phyloP scores from a whole-genome alignment of 257 asterid genomes.

The Capsicum chinense region DNA sequence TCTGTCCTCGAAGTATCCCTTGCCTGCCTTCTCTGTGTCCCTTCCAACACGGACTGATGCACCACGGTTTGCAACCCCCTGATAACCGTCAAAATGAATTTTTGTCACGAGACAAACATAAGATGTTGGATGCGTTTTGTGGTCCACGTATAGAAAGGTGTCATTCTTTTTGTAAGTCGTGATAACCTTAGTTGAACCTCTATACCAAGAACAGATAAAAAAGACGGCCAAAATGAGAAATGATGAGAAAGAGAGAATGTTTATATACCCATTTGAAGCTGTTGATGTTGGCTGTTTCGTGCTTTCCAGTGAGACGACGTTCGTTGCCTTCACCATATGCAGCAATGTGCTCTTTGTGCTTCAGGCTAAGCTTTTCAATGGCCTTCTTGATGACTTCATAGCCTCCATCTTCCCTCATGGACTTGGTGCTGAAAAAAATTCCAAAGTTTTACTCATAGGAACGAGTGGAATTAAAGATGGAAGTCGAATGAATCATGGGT shows the following conservation, averaged over 20 bases:
- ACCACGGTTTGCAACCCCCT: conserved; percentile 99
- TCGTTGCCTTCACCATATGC: conserved; percentile 97
- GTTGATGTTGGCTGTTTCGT: conserved; percentile 79
- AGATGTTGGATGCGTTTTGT: neutral
- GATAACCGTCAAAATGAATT: neutral
- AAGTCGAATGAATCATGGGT: neutral
- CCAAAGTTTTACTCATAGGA: neutral
- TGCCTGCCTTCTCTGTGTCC: conserved; percentile 88
- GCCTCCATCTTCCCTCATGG: conserved; percentile 88
- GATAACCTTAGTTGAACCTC: neutral
- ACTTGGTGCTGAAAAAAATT: conserved; percentile 61
- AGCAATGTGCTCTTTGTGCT: conserved; percentile 90
- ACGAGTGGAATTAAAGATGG: neutral
- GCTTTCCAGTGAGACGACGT: conserved; percentile 91
- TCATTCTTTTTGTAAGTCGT: too few relatives aligned
- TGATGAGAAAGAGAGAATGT: neutral
- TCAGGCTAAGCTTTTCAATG: conserved; percentile 71
- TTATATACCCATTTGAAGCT: conserved; percentile 76
- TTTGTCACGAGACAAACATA: neutral
- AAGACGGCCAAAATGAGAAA: neutral
- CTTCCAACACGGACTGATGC: conserved; percentile 93
- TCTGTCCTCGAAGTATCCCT: conserved; percentile 94
- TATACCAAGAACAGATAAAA: neutral
- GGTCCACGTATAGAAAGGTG: neutral
- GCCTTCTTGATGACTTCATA: conserved; percentile 80